phyloP scores from a whole-genome alignment of 805 yeast species.

The Sungouiella thailandica region DNA sequence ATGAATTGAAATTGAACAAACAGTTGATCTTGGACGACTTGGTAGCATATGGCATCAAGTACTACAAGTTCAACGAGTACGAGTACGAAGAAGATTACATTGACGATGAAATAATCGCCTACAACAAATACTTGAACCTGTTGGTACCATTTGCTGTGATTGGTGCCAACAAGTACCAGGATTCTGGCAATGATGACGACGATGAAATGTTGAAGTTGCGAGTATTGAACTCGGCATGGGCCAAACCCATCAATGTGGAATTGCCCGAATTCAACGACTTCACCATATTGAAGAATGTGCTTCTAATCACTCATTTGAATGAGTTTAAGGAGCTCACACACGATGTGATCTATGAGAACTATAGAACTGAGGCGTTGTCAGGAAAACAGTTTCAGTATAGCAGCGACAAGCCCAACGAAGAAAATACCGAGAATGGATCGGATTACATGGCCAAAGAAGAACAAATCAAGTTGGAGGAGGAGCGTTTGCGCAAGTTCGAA shows the following conservation, averaged over 20 bases:
- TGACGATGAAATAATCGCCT: conserved; percentile 61
- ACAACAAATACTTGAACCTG: conserved; percentile 59
- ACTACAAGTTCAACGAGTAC: conserved; percentile 65
- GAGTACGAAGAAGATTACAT: conserved; percentile 46
- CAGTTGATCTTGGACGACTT: conserved; percentile 73
- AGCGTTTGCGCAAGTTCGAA: conserved; percentile 79
- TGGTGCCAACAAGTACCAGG: conserved; percentile 62
- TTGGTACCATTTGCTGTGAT: conserved; percentile 64
- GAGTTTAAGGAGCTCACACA: conserved; percentile 88
- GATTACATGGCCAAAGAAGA: conserved; percentile 67
- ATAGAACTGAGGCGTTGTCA: conserved; percentile 81
- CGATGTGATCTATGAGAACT: conserved; percentile 80
- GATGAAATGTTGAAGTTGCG: conserved; percentile 49
- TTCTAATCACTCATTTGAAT: conserved; percentile 77
- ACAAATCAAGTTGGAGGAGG: conserved; percentile 85
- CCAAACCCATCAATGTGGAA: conserved; percentile 56
- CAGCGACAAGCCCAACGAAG: conserved; percentile 7
- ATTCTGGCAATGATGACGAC: conserved; percentile 22
- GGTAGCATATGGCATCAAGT: conserved; percentile 62
- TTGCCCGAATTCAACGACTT: conserved; percentile 77
- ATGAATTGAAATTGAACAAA: conserved; percentile 61
- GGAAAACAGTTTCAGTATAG: conserved; percentile 48
- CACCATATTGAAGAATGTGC: conserved; percentile 69
- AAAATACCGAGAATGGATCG: conserved; percentile 11
- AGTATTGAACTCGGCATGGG: conserved; percentile 41